A percentile compares a stretch with the other conserved stretches of the same genome.
Conservation (phyloP, 2,329 filamentous ascomycete genomes). For the Fusarium agapanthi region DNA sequence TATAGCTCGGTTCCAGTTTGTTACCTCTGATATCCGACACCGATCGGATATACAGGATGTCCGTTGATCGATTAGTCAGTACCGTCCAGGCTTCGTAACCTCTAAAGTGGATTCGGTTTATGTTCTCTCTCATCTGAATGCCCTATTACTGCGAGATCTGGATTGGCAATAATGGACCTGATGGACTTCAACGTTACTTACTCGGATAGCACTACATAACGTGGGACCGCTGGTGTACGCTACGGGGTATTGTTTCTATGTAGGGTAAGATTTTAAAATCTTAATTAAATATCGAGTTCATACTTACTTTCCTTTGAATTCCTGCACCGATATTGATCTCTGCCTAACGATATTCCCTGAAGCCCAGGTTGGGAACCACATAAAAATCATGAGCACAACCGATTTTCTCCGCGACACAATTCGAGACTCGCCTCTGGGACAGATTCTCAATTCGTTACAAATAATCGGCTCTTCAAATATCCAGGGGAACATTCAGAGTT, state of each 20-base stretch:
- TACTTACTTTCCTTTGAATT: fast-evolving
- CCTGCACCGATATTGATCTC: fast-evolving
- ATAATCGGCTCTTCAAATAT: slow-evolving; percentile 62
- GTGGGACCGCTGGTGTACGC: fast-evolving
- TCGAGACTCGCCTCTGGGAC: slow-evolving; percentile 65
- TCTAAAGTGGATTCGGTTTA: fast-evolving
- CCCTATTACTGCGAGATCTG: fast-evolving
- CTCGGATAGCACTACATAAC: too few species aligned
- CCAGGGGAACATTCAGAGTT: slow-evolving; percentile 67
- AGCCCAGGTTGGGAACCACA: fast-evolving
- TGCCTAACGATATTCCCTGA: fast-evolving
- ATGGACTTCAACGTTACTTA: background rate
- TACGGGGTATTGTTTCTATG: fast-evolving
- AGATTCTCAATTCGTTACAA: slow-evolving; percentile 62
- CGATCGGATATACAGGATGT: background rate
- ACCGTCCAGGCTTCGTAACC: fast-evolving
- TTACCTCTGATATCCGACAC: background rate
- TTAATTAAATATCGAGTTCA: too few species aligned
- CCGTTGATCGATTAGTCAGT: background rate
- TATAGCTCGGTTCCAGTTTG: too few species aligned
- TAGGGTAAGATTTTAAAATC: fast-evolving
- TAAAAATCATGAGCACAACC: background rate
- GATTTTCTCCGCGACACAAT: slow-evolving; percentile 42
- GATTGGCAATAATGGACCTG: fast-evolving
- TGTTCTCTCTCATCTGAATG: fast-evolving